Conservation (phyloP, 169 alveolate species). For the Babesia ovata region DNA sequence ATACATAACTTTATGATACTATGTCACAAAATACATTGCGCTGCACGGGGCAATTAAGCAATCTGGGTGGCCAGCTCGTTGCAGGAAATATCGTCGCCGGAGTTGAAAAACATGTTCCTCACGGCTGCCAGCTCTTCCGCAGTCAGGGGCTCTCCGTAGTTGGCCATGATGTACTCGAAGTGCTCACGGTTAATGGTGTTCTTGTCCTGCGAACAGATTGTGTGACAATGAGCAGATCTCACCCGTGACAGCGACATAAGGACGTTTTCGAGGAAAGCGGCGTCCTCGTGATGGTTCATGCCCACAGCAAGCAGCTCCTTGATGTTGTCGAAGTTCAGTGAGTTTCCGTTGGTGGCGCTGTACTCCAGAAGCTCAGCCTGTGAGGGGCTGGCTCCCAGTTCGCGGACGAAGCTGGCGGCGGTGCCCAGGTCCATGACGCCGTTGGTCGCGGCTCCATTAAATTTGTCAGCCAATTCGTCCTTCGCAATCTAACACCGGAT, state of each 20-base stretch:
- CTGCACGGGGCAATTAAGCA: background rate
- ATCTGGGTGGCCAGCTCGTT: conserved; percentile 25
- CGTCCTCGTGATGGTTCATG: conserved; percentile 58
- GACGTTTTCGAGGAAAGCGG: conserved; percentile 32
- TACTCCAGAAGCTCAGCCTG: conserved; percentile 62
- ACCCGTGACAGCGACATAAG: conserved; percentile 31
- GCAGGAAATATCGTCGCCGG: conserved; percentile 2
- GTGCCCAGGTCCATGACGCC: conserved; percentile 43
- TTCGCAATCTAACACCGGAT: conserved; percentile 45
- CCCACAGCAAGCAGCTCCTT: conserved; percentile 61
- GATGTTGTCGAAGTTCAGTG: conserved; percentile 42
- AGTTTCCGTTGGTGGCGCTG: conserved; percentile 57
- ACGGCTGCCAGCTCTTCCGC: conserved; percentile 55
- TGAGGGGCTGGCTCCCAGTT: conserved; percentile 64
- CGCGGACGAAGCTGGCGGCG: conserved; percentile 55
- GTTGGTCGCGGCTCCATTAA: conserved; percentile 22
- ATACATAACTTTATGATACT: background rate
- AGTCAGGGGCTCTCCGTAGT: conserved; percentile 72
- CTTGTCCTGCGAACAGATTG: conserved; percentile 29
- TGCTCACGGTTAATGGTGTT: conserved; percentile 18
- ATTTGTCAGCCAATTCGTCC: conserved; percentile 48
- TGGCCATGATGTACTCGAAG: conserved; percentile 57
- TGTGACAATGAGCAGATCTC: background rate
- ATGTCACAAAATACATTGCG: background rate
- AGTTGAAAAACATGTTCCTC: conserved; percentile 11